Evolutionary conservation across 208 protist genomes (phyloP).

Genomic region (Crithidia sp.): DNA sequence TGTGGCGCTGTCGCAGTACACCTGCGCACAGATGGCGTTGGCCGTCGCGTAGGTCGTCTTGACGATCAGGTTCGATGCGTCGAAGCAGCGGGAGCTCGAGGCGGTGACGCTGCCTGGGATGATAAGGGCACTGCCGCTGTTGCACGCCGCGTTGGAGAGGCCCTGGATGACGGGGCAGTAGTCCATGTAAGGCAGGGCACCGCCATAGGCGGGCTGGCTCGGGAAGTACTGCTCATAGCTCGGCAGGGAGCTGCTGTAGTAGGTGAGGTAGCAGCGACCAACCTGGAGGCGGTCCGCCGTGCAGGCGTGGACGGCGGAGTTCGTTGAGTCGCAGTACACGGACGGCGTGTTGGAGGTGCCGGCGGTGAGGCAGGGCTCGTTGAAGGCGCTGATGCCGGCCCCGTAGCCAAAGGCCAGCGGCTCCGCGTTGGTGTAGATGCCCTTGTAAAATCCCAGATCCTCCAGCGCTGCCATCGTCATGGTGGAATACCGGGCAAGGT

Average conservation of each 20-base stretch:
- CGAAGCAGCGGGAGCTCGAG: constrained; percentile 8
- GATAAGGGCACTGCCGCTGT: neutral
- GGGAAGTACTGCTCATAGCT: constrained; percentile 59
- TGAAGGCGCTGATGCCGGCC: constrained; percentile 54
- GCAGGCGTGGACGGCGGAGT: constrained; percentile 26
- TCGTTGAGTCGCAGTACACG: constrained; percentile 50
- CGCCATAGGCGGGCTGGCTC: constrained; percentile 23
- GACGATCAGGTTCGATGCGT: constrained; percentile 3
- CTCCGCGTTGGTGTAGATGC: constrained; percentile 59
- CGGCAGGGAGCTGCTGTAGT: constrained; percentile 12
- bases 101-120: constrained; percentile 28
- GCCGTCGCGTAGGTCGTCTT: neutral
- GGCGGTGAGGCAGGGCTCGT: constrained; percentile 39
- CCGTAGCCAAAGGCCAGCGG: constrained; percentile 66
- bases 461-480: constrained; percentile 84
- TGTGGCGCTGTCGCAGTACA: constrained; percentile 23
- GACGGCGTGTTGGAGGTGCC: constrained; percentile 32
- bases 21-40: constrained; percentile 28
- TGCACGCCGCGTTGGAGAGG: constrained; percentile 35
- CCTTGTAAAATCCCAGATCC: constrained; percentile 80
- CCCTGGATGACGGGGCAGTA: constrained; percentile 55
- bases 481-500: constrained; percentile 47
- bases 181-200: constrained; percentile 40
- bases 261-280: constrained; percentile 34
- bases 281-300: constrained; percentile 30